Evolutionary conservation across 495 filamentous ascomycete genomes (phyloP).

Genomic region (Aspergillus affinis): DNA sequence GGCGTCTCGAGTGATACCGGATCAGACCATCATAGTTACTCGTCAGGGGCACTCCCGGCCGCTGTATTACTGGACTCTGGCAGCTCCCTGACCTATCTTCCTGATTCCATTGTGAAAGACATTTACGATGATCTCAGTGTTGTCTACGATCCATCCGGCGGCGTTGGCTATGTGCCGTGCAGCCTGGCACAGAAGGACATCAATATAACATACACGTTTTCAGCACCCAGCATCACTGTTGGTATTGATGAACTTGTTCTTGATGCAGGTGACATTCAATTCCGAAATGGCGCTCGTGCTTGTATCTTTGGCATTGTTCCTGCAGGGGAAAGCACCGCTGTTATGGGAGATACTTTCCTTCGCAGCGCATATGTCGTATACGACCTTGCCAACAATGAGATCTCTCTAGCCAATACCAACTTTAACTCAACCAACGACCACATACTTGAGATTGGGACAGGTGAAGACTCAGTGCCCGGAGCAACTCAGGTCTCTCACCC

Average conservation of each 20-base stretch:
- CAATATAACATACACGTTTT: slow-evolving; percentile 69
- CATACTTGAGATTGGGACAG: slow-evolving; percentile 71
- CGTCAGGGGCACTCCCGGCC: slow-evolving; percentile 52
- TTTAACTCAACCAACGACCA: slow-evolving; percentile 70
- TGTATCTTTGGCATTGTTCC: slow-evolving; percentile 79
- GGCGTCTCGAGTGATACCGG: slow-evolving; percentile 51
- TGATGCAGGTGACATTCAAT: slow-evolving; percentile 55
- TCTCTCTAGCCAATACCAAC: slow-evolving; percentile 80
- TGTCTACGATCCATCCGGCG: slow-evolving; percentile 51
- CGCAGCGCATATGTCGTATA: slow-evolving; percentile 91
- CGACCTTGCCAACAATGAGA: slow-evolving; percentile 83
- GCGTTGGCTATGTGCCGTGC: slow-evolving; percentile 72
- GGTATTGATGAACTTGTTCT: slow-evolving; percentile 76
- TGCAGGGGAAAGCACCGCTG: slow-evolving; percentile 61
- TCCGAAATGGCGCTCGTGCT: slow-evolving; percentile 58
- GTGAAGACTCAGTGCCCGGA: slow-evolving; percentile 62
- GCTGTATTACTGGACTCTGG: slow-evolving; percentile 90
- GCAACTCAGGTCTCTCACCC: slow-evolving; percentile 68
- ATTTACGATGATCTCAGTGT: slow-evolving; percentile 68
- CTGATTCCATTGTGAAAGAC: slow-evolving; percentile 58
- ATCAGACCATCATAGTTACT: slow-evolving; percentile 42
- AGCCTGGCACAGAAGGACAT: slow-evolving; percentile 54
- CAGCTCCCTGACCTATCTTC: slow-evolving; percentile 84
- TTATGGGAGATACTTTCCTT: slow-evolving; percentile 92
- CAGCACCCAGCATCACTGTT: slow-evolving; percentile 66